phyloP scores from a whole-genome alignment of 371 early-diverging fungal genomes.

The Mucor plumbeus region DNA sequence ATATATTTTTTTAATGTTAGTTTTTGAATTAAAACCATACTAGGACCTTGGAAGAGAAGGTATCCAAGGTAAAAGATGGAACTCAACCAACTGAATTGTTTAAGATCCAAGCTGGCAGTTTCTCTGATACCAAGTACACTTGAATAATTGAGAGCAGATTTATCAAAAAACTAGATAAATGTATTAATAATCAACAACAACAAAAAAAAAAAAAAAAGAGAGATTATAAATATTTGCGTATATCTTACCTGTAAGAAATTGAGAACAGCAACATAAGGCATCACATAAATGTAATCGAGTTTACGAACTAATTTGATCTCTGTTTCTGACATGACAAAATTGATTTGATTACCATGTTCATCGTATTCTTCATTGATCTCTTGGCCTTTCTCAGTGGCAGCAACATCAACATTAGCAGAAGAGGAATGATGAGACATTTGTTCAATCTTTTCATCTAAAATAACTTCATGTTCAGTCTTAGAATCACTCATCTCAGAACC shows the following conservation, averaged over 20 bases:
- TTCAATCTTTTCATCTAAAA: slow-evolving; percentile 16
- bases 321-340: slow-evolving; percentile 17
- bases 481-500: not conserved
- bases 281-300: slow-evolving; percentile 28
- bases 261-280: slow-evolving; percentile 28
- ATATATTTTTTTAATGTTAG: slow-evolving; percentile 38
- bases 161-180: slow-evolving; percentile 38
- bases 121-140: slow-evolving; percentile 32
- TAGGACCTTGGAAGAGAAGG: slow-evolving; percentile 48
- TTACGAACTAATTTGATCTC: slow-evolving; percentile 25
- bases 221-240: not conserved
- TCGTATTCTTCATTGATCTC: slow-evolving; percentile 17
- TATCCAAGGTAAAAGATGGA: slow-evolving; percentile 50
- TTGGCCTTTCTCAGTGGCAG: not conserved
- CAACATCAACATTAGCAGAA: not conserved
- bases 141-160: slow-evolving; percentile 35
- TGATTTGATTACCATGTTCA: slow-evolving; percentile 30
- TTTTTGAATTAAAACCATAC: slow-evolving; percentile 44
- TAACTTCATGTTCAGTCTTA: slow-evolving; percentile 1
- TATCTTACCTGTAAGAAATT: slow-evolving; percentile 30
- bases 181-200: not conserved
- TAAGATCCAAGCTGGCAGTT: slow-evolving; percentile 26
- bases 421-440: slow-evolving; percentile 3
- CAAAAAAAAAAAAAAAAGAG: no score
- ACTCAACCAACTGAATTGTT: slow-evolving; percentile 40